phyloP scores from a whole-genome alignment of 2,329 filamentous ascomycete genomes.

The Fusarium sp. region DNA sequence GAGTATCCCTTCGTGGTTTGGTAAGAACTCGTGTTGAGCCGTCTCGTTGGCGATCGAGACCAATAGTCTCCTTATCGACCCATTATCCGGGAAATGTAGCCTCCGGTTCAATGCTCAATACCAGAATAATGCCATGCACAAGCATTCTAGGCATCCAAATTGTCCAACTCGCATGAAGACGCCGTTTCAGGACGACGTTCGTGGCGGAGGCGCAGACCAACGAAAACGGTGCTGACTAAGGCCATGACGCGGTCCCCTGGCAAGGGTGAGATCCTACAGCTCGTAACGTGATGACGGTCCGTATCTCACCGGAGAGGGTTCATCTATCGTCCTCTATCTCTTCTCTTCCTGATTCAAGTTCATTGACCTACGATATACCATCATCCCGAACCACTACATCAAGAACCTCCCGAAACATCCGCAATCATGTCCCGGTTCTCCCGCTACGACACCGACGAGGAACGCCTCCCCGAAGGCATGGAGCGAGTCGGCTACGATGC shows the following conservation, averaged over 20 bases:
- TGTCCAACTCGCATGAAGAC: neutral
- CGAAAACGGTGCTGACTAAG: slow-evolving; percentile 29
- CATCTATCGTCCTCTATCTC: neutral
- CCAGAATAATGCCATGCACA: neutral
- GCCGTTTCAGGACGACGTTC: neutral
- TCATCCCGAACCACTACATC: neutral
- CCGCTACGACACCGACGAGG: slow-evolving; percentile 60
- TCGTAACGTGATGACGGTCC: slow-evolving; percentile 16
- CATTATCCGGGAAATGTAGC: neutral
- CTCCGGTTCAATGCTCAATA: neutral
- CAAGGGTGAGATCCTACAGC: neutral
- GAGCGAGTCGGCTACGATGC: slow-evolving; percentile 67
- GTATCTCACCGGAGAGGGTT: slow-evolving; percentile 21
- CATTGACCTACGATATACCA: neutral
- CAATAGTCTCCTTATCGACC: neutral
- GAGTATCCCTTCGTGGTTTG: neutral
- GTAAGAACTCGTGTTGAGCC: neutral
- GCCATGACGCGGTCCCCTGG: slow-evolving; percentile 36
- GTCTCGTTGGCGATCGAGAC: neutral
- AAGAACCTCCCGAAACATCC: neutral
- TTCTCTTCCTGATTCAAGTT: neutral
- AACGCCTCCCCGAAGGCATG: slow-evolving; percentile 68
- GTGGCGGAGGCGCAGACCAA: slow-evolving; percentile 27
- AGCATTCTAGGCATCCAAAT: neutral
- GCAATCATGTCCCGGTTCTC: slow-evolving; percentile 56